phyloP scores from a whole-genome alignment of 768 basidiomycete genomes.

The Naematelia aurantialba region DNA sequence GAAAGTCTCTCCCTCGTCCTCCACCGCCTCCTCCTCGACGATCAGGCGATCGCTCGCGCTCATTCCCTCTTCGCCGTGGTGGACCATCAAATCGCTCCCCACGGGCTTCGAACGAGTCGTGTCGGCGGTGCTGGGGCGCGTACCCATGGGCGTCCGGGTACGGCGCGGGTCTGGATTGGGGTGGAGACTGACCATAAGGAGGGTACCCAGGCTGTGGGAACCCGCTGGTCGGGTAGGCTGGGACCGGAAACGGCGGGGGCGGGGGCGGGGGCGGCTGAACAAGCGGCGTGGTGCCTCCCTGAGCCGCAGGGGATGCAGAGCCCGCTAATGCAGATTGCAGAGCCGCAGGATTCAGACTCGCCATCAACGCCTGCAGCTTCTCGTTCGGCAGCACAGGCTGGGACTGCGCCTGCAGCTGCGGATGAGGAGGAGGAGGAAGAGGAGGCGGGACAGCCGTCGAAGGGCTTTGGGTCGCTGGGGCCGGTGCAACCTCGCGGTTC shows the following conservation, averaged over 20 bases:
- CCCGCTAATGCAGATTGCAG: slow-evolving; percentile 2
- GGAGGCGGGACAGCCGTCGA: background rate
- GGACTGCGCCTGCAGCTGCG: slow-evolving; percentile 6
- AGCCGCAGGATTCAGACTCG: slow-evolving; percentile 26
- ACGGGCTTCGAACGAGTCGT: background rate
- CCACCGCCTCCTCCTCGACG: background rate
- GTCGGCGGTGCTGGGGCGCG: background rate
- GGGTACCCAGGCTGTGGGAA: background rate
- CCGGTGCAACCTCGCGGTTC: slow-evolving; percentile 7
- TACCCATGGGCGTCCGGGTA: background rate
- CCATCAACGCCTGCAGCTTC: slow-evolving; percentile 36
- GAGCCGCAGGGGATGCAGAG: background rate
- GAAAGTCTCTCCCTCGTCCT: background rate
- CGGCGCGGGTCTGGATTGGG: background rate
- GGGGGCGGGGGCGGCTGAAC: background rate
- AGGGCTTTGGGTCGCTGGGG: background rate
- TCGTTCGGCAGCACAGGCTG: slow-evolving; percentile 17
- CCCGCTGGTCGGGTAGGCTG: background rate
- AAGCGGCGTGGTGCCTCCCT: background rate
- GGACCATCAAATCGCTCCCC: background rate
- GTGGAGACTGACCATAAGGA: background rate
- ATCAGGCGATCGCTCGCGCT: background rate
- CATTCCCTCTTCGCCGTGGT: background rate
- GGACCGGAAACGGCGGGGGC: no score
- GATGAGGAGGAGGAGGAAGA: slow-evolving; percentile 3